Conservation (phyloP, 2,329 filamentous ascomycete species). For the Diaporthe vaccinii region DNA sequence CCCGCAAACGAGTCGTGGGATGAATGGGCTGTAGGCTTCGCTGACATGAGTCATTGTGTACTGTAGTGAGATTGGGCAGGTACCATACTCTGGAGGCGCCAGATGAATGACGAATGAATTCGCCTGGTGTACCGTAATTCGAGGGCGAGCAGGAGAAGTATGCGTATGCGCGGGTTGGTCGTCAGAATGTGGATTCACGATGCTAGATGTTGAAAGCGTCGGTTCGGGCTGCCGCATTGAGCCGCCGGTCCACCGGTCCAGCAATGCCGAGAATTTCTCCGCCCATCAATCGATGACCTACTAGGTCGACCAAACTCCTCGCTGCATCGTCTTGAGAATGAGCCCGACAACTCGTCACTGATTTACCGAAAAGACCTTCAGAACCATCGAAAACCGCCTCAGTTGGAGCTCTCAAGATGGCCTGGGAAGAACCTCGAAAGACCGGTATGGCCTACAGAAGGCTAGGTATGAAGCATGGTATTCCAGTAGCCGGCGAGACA, state of each 20-base stretch:
- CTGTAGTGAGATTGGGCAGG: neutral
- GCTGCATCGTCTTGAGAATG: neutral
- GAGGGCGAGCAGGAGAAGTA: neutral
- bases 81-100: neutral
- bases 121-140: neutral
- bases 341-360: neutral
- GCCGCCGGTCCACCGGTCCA: conserved; percentile 32
- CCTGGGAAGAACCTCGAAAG: conserved; percentile 58
- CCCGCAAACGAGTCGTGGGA: conserved; percentile 32
- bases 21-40: conserved; percentile 32
- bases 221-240: conserved; percentile 18
- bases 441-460: conserved; percentile 61
- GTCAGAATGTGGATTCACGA: conserved; percentile 18
- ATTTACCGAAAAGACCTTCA: neutral
- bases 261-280: conserved; percentile 40
- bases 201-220: neutral
- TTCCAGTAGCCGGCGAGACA: neutral
- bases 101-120: neutral
- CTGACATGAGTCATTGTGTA: conserved; percentile 20
- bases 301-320: neutral
- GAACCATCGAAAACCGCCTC: neutral
- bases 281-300: neutral
- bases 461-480: conserved; percentile 35
- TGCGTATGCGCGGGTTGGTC: neutral
- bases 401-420: conserved; percentile 49